Base-by-base conservation (phyloP, 139 green algal genomes). In the Prasinococcaceae sp. region DNA sequence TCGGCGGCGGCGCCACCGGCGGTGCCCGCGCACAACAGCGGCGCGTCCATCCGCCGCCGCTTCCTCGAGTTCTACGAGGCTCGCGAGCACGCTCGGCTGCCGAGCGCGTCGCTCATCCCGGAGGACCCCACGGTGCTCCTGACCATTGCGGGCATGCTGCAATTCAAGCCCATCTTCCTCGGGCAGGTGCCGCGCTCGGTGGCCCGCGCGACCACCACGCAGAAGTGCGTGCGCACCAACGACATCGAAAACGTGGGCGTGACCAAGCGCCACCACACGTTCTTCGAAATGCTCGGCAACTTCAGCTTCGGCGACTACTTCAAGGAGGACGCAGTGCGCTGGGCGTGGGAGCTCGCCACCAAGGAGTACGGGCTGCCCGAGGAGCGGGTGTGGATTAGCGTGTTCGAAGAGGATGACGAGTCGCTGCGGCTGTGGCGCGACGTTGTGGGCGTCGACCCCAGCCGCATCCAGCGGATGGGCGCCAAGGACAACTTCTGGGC, bases 221-320 rank as follows among this genome's bases (percentile, higher is more conserved):
- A 96, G 60, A 94, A 94, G 66, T 96, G 87, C 66, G 75, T 96
- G 30, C 79, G 84, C 54, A 94, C 86, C 41, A 94, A 94, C 59
- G 87, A 96, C 66, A 85, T 96, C 41, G 85, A 92, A 50, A 96
- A 96, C 52, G 86, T 96, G 20, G 87, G 87, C 3, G 76, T 86
- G 25, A 96, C 87, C 3, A 77, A 79, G 16, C 68, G 87, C 8
- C 87, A 96, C 67, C 87, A 96, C 77, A 94, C 84, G 19, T 96
- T 95, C 66, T 94, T 93, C 57, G 85, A 93, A 66, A 93, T 94
- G 85, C 72, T 94, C 26, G 87, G 87, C 20, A 94, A 94, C 79
- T 96, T 96, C 73, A 82, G 63, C 36, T 96, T 96, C 58, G 87
- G 84, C 0, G 83, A 94, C 56, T 94, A 94, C 63, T 94, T 94